Base-by-base conservation (phyloP, 345 rosid species). In the Combretum micranthum region DNA sequence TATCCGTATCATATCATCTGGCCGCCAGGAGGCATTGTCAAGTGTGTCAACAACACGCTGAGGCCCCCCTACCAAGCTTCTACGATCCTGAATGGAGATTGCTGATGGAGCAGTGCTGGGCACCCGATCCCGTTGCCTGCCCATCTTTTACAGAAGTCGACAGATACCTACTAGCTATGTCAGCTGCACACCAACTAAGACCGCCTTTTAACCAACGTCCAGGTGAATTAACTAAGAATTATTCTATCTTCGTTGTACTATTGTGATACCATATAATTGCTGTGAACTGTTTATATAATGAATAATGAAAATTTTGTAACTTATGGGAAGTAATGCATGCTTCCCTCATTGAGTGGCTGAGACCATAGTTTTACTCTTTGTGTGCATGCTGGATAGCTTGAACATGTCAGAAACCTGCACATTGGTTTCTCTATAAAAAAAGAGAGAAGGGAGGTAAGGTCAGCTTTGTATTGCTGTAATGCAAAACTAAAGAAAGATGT, bases 1-100 rank as follows among this genome's bases (percentile, higher is more conserved):
- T 32, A 32, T n/a, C 53, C 47, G 15, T n/a, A n/a, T n/a, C n/a
- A n/a, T n/a, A n/a, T n/a, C n/a, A n/a, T 51, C 21, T 32, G 46
- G 66, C n/a, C n/a, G n/a, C n/a, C 67, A 77, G 82, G 82, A 17
- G 82, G 82, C 52, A 77, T 77, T n/a, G n/a, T n/a, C n/a, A n/a
- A n/a, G n/a, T n/a, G n/a, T 22, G 82, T 77, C 20, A 77, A 66
- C 52, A 77, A 74, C 71, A 74, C 82, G 2, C 37, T 77, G 61
- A 77, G 82, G 58, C 82, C 82, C 11, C 56, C 12, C 71, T 74
- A 42, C 79, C 82, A 10, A 51, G 21, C 57, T 63, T 0, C 46
- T 77, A 79, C 20, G 82, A 77, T 45, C 47, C 68, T 0, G 77
- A 74, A 18, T 75, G 75, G 79, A 64, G 44, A 50, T 59, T 64